A percentile compares a stretch with the other conserved stretches of the same genome.
These are phyloP conservation scores for Glycine tomentella DNA, from an alignment of 306 rosid species.

Conservation along the genomic window DNA sequence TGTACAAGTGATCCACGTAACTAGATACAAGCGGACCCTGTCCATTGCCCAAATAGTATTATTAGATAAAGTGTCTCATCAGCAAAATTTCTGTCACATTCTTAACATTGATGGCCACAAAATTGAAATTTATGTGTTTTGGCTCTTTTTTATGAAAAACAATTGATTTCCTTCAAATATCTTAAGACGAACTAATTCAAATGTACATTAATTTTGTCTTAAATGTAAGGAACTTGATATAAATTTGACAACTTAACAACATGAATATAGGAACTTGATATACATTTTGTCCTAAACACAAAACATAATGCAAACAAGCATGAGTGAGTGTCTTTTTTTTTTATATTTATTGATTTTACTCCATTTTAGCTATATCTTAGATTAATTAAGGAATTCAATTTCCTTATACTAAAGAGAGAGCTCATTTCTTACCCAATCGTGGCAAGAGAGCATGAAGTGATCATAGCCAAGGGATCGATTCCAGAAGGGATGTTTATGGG, in stretches of 20 bases:
- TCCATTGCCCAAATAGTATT: conserved; percentile 1
- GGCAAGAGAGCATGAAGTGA: conserved; percentile 75
- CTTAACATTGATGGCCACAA: conserved; percentile 12
- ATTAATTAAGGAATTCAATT: too few relatives aligned
- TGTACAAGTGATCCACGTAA: conserved; percentile 52
- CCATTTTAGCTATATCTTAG: too few relatives aligned
- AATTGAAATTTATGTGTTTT: background rate
- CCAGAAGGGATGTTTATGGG: conserved; percentile 63
- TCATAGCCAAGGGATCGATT: conserved; percentile 63
- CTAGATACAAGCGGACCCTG: conserved; percentile 60
- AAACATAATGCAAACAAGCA: too few relatives aligned
- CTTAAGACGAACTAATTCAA: background rate
- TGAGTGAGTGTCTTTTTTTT: too few relatives aligned
- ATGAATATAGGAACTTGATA: too few relatives aligned
- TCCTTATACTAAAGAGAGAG: background rate
- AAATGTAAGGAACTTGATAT: too few relatives aligned
- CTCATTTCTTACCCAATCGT: conserved; percentile 57
- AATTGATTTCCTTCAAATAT: background rate
- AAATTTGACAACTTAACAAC: too few relatives aligned
- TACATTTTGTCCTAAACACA: too few relatives aligned
- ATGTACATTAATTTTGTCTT: background rate
- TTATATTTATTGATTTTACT: too few relatives aligned
- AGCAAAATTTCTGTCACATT: conserved; percentile 3
- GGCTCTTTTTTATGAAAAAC: background rate
- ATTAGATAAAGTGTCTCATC: background rate